Conservation (phyloP, 2,329 filamentous ascomycete genomes). For the Cryphonectria parasitica region DNA sequence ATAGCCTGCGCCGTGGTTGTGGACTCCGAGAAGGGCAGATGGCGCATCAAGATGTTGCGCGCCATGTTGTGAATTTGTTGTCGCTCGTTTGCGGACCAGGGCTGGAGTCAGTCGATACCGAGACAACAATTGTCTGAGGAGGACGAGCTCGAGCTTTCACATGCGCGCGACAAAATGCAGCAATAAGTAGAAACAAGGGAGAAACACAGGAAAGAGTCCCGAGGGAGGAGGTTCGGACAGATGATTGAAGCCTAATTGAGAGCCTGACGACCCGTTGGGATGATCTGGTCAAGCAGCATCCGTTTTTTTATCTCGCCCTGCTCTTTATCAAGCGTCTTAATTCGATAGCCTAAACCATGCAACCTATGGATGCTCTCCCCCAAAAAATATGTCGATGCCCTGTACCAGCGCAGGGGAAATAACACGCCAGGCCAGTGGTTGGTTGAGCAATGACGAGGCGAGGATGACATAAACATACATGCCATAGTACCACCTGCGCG, state of each 20-base stretch:
- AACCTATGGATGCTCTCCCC: neutral
- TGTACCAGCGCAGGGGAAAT: constrained; percentile 10
- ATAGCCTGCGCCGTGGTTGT: constrained; percentile 66
- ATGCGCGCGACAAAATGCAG: constrained; percentile 19
- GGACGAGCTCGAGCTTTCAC: constrained; percentile 22
- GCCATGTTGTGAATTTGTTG: constrained; percentile 21
- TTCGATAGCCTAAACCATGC: constrained; percentile 3
- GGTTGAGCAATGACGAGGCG: constrained; percentile 8
- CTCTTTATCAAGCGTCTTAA: neutral
- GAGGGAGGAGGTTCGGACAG: neutral
- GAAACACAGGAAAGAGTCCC: neutral
- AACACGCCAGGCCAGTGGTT: constrained; percentile 12
- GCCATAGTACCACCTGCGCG: constrained; percentile 3
- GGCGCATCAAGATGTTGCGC: constrained; percentile 42
- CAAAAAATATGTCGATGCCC: neutral
- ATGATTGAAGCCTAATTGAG: constrained; percentile 3
- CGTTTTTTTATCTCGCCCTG: neutral
- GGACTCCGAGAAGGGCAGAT: constrained; percentile 61
- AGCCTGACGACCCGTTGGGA: neutral
- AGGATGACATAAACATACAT: constrained; percentile 17
- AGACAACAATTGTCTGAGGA: neutral
- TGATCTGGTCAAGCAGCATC: neutral
- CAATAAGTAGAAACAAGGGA: constrained; percentile 11
- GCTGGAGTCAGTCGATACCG: constrained; percentile 8
- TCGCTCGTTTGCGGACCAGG: constrained; percentile 7